These are phyloP conservation scores for Phalaenopsis equestris DNA, from an alignment of 106 monocot species.

Conservation along the genomic window DNA sequence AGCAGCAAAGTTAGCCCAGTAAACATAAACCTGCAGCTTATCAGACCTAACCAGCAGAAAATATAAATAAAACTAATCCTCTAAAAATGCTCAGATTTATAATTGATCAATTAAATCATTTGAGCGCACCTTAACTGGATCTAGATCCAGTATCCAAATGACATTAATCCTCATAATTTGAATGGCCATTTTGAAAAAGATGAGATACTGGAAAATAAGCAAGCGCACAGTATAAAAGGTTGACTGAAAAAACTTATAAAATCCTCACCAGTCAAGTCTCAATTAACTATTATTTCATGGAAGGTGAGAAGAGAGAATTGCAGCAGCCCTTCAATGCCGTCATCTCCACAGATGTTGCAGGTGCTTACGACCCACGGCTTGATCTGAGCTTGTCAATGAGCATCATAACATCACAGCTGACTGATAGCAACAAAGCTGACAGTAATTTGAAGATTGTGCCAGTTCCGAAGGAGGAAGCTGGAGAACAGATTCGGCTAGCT, in stretches of 20 bases:
- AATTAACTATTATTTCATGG: background rate
- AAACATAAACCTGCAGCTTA: background rate
- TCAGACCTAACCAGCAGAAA: background rate
- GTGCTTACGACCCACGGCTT: constrained; percentile 12
- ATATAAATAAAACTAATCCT: background rate
- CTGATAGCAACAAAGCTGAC: constrained; percentile 14
- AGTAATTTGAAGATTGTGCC: constrained; percentile 15
- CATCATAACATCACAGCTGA: constrained; percentile 12
- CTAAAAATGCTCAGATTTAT: background rate
- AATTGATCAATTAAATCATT: background rate
- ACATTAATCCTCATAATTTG: background rate
- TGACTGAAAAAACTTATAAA: no score
- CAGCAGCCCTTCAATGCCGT: background rate
- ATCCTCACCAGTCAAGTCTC: no score
- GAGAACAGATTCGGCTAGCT: constrained; percentile 58
- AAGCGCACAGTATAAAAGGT: no score
- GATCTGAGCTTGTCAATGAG: constrained; percentile 59
- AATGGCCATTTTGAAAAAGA: no score
- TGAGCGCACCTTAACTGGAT: background rate
- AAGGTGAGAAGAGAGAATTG: background rate
- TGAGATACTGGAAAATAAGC: no score
- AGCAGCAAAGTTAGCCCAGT: background rate
- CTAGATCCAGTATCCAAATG: no score
- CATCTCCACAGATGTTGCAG: no score
- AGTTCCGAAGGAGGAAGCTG: constrained; percentile 35